Evolutionary conservation across 2,329 filamentous ascomycete species (phyloP), one percentile per base, ranked within the genome.

Genomic region (Apiospora aurea): DNA sequence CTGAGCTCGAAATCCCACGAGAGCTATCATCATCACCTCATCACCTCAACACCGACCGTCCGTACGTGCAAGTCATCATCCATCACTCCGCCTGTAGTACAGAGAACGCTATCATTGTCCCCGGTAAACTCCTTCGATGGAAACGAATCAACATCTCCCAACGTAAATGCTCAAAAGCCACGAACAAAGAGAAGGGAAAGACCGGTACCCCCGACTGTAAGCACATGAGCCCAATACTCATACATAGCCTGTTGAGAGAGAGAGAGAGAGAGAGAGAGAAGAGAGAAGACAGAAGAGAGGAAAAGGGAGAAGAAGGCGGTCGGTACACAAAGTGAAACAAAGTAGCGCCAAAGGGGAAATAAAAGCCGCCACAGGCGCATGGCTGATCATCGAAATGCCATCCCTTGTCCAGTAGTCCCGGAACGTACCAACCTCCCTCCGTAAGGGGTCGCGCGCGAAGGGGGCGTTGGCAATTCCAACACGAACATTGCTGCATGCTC

Each of bases 121-220:
- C 34, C 34, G 18, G 18, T 64, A 41, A 64, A 64, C 57, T 64
- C 57, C 57, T 41, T 64, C 57, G 57, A 41, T 41, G 34, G 34
- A 41, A 64, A 10, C 26, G 3, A 61, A 38, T 38, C 26, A 29
- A 61, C 29, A 38, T 61, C 53, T 34, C 26, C 18, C 29, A 64
- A 41, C 57, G 57, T 64, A 64, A 64, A 64, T 64, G 57, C 57
- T 64, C 34, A n/a, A n/a, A 57, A 64, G 1, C 18, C 57, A 64
- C 57, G 38, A 5, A 64, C 2, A n/a, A 64, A 64, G 18, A 2
- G 7, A 61, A 21, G 1, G 10, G 8, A 41, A n/a, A n/a, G 13
- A 3, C 18, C 10, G 2, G n/a, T n/a, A 38, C 16, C 29, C 57
- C 34, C 24, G 46, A n/a, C 53, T 34, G 53, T n/a, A n/a, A 51